Evolutionary conservation across 2,329 filamentous ascomycete genomes (phyloP).

Genomic region (Macrophomina tecta): DNA sequence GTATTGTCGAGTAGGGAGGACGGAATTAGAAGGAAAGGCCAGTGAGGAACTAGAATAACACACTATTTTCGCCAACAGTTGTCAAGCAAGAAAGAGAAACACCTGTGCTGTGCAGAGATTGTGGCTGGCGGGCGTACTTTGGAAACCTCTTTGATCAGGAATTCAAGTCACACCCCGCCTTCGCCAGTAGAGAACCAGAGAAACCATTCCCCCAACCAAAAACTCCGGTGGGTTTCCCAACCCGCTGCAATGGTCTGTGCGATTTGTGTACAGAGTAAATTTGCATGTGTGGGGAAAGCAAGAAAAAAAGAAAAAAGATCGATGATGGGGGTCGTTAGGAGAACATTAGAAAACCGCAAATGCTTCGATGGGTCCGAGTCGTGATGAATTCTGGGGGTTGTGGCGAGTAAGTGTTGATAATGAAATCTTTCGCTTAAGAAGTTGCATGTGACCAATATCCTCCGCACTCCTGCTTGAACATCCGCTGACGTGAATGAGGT

Average conservation of each 20-base stretch:
- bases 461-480: background rate
- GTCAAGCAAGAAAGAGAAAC: background rate
- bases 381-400: background rate
- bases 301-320: background rate
- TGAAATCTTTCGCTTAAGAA: background rate
- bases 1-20: background rate
- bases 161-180: background rate
- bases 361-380: background rate
- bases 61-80: background rate
- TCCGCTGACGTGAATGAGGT: background rate
- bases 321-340: background rate
- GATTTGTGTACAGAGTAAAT: background rate
- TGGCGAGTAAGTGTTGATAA: background rate
- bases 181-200: background rate
- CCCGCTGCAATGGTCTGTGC: background rate
- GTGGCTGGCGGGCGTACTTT: background rate
- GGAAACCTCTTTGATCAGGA: background rate
- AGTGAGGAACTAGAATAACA: background rate
- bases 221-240: background rate
- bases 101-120: background rate
- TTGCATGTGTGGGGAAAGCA: background rate
- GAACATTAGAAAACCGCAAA: background rate
- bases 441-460: constrained; percentile 8
- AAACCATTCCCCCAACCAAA: background rate
- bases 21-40: background rate